Percentiles rank a stretch among this genome's conserved stretches.
These are phyloP conservation scores for Ascoidea tarda DNA, from an alignment of 805 yeast species.

Conservation along the genomic window DNA sequence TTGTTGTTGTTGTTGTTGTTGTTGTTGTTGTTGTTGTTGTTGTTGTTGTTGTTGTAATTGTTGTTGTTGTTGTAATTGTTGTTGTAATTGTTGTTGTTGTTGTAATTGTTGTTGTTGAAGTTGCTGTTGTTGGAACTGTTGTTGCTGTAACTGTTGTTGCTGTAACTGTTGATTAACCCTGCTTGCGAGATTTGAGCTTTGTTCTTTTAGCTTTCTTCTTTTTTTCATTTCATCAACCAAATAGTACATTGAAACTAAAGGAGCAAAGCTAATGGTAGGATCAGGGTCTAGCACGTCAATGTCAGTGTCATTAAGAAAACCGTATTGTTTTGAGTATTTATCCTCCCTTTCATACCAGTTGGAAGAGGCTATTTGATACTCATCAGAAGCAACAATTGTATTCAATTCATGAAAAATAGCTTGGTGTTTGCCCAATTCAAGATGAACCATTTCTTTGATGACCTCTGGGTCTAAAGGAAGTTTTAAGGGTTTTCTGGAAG, in stretches of 20 bases:
- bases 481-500: conserved; percentile 61
- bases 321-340: conserved; percentile 1
- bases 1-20: conserved; percentile 1
- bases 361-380: conserved; percentile 46
- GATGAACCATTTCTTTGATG: conserved; percentile 57
- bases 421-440: conserved; percentile 61
- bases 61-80: conserved; percentile 5
- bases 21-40: neutral
- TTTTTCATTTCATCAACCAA: conserved; percentile 74
- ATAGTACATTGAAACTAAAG: conserved; percentile 74
- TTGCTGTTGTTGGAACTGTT: conserved; percentile 4
- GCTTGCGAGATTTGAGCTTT: conserved; percentile 16
- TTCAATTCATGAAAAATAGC: conserved; percentile 44
- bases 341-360: conserved; percentile 43
- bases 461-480: conserved; percentile 57
- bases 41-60: conserved; percentile 10
- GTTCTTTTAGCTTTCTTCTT: conserved; percentile 49
- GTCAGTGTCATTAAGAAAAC: conserved; percentile 5
- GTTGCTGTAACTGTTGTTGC: conserved; percentile 4
- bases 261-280: conserved; percentile 82
- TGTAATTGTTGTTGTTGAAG: conserved; percentile 3
- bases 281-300: conserved; percentile 28
- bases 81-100: conserved; percentile 1
- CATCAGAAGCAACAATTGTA: conserved; percentile 42
- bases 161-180: conserved; percentile 12